phyloP scores from a whole-genome alignment of 208 protist genomes.

The Wallacemonas rigidus region DNA sequence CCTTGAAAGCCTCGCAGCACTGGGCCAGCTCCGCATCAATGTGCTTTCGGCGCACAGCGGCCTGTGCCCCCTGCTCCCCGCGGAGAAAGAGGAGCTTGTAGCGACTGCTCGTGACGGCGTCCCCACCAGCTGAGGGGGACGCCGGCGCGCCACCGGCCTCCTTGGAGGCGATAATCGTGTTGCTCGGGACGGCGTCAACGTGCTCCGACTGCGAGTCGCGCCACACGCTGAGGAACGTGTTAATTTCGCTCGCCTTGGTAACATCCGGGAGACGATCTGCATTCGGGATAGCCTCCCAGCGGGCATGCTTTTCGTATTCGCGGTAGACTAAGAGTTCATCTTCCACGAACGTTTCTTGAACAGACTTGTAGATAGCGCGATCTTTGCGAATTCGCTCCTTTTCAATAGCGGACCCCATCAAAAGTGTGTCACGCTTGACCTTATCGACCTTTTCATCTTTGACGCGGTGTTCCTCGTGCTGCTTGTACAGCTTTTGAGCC shows the following conservation, averaged over 20 bases:
- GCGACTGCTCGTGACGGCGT: background rate
- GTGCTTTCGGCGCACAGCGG: constrained; percentile 39
- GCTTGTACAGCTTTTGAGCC: constrained; percentile 77
- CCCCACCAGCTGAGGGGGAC: too few relatives aligned
- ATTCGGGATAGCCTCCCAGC: constrained; percentile 67
- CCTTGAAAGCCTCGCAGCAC: constrained; percentile 74
- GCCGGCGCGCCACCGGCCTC: background rate
- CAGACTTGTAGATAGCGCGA: constrained; percentile 30
- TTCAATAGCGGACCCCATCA: constrained; percentile 57
- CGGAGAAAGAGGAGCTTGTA: constrained; percentile 45
- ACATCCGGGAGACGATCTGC: constrained; percentile 81
- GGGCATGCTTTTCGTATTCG: constrained; percentile 79
- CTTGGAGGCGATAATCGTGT: constrained; percentile 37
- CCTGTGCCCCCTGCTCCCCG: constrained; percentile 57
- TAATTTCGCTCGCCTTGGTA: constrained; percentile 82
- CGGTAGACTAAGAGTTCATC: constrained; percentile 69
- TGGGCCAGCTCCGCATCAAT: constrained; percentile 61
- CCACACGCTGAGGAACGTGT: constrained; percentile 88
- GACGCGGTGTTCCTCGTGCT: constrained; percentile 76
- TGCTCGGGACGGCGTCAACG: constrained; percentile 22
- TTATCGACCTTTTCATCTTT: constrained; percentile 62
- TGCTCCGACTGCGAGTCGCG: constrained; percentile 43
- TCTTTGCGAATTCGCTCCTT: constrained; percentile 67
- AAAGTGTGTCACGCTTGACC: constrained; percentile 39
- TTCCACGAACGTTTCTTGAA: constrained; percentile 40